Evolutionary conservation across 495 filamentous ascomycete genomes (phyloP), one percentile per base, ranked within the genome.

Genomic region (Aeminium ludgeri): DNA sequence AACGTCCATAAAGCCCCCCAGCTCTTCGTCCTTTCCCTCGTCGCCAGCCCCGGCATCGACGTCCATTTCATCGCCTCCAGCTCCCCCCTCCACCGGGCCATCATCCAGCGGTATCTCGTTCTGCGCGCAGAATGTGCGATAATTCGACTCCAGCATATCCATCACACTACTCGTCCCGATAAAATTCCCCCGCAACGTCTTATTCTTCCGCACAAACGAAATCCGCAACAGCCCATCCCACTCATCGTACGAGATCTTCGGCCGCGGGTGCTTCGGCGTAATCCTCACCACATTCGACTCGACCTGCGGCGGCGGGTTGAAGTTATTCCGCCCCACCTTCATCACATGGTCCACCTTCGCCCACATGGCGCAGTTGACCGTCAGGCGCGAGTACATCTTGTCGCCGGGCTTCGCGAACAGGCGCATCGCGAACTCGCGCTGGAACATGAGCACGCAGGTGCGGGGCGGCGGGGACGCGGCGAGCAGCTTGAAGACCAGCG

Each of bases 331-430:
- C 23, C 85, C 84, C 20, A 94, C 86, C 63, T 91, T 91, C 74
- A 86, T 80, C 50, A 91, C 78, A 54, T 92, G 84, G 34, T 75
- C 74, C 30, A 86, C 76, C 45, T 77, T 81, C 12, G 86, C 79
- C 79, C 82, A 94, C 71, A 95, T 93, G 57, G 95, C 89, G 18
- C 81, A 84, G 48, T 96, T 96, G 20, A 89, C 86, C 6, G 70
- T 77, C 23, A 95, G 70, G 10, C 87, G 72, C 46, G 77, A 81
- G 61, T 94, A 96, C 13, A 95, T 74, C 25, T 81, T 67, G 50
- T 93, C 85, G 6, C 76, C 76, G 0, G 83, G 78, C 15, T 72
- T 69, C 10, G 86, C 85, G 30, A 82, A 74, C 2, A 85, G 67
- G 3, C 80, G 72, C 54, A 83, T 66, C 2, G 80, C 80, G 50